Evolutionary conservation across 768 basidiomycete genomes (phyloP).

Genomic region (Rubroboletus satanas): DNA sequence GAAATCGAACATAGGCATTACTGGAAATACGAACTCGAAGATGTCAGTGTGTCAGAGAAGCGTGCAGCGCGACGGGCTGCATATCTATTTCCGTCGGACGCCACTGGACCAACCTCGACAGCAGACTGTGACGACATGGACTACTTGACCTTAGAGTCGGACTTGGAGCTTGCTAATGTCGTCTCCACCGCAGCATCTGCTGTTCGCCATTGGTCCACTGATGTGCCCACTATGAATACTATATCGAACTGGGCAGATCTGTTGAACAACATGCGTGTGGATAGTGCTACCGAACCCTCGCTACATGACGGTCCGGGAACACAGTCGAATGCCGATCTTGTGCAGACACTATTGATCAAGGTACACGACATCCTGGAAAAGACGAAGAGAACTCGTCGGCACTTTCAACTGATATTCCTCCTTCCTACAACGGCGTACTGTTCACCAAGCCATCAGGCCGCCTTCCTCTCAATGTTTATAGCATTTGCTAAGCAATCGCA

Average conservation of each 20-base stretch:
- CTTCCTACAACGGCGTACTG: no score
- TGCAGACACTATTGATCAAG: no score
- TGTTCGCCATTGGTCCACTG: neutral
- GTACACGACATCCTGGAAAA: no score
- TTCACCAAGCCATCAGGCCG: no score
- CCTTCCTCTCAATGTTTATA: no score
- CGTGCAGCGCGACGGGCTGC: neutral
- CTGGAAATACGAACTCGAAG: no score
- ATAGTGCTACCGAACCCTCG: neutral
- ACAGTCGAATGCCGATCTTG: no score
- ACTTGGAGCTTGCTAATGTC: neutral
- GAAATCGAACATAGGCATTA: no score
- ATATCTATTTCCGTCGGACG: neutral
- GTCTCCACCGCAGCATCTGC: neutral
- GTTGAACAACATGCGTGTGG: neutral
- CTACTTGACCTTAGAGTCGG: neutral
- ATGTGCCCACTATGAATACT: neutral
- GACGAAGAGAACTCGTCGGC: no score
- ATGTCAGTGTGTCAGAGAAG: no score
- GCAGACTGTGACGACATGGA: neutral
- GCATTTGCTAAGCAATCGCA: no score
- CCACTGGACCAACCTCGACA: neutral
- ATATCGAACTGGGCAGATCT: neutral
- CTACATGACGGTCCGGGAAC: neutral
- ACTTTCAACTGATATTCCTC: no score